Base-by-base conservation (phyloP, 352 stramenopile genomes). In the Elongisporangium prolatum region DNA sequence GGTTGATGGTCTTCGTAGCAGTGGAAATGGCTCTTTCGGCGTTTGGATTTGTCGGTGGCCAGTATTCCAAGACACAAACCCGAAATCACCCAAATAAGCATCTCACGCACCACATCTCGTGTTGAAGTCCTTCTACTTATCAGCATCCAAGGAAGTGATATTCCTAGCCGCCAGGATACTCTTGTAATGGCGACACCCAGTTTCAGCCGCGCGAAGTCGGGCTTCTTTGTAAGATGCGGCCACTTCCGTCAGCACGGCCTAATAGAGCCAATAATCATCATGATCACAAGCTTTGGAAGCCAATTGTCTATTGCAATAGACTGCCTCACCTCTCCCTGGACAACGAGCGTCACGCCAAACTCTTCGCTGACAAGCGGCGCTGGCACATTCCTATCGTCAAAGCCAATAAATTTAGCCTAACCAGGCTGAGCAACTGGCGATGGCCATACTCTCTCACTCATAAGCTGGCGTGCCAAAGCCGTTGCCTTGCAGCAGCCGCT, bases 401-500 rank as follows among this genome's bases (percentile, higher is more conserved):
- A 8, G 8, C n/a, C n/a, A n/a, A n/a, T n/a, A n/a, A n/a, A n/a
- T n/a, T n/a, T n/a, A n/a, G n/a, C n/a, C n/a, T n/a, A n/a, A n/a
- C n/a, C n/a, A n/a, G n/a, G n/a, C n/a, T n/a, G n/a, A n/a, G n/a
- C n/a, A n/a, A n/a, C n/a, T n/a, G n/a, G n/a, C n/a, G n/a, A n/a
- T n/a, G n/a, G n/a, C n/a, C n/a, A n/a, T n/a, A n/a, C 28, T 8
- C 28, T 14, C 28, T 40, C 28, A 90, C 77, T 84, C 84, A 63
- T 91, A 91, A 3, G 70, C 59, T 14, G 83, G 83, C 54, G 90
- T 80, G 11, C 72, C 72, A 52, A 75, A 80, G 51, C 78, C 71
- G 49, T 91, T 74, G 20, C 68, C 68, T 53, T 92, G 85, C 28
- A 95, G 63, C 17, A 90, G 57, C 13, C 68, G 81, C 71, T 93